Evolutionary conservation across 2,329 filamentous ascomycete genomes (phyloP), one percentile per base, ranked within the genome.

Genomic region (Dactylellina haptotyla): DNA sequence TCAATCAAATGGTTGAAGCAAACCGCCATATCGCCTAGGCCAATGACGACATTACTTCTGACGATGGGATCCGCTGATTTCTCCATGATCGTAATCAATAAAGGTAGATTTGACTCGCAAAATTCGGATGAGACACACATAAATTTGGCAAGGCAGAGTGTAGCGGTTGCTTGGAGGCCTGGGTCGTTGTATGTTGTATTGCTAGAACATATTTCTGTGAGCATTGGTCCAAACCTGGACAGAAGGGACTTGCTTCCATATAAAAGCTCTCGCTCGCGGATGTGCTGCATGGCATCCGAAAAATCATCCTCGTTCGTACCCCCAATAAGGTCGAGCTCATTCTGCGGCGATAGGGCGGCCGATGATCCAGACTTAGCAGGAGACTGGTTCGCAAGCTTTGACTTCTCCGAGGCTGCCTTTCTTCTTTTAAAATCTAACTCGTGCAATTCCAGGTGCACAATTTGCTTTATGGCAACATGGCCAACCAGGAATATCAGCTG

Each of bases 1-100:
- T 99, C 96, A 77, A 99, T 97, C 54, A 99, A 87, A 79, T 99
- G 95, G 80, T 99, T 99, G 86, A 99, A 99, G 85, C 93, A 97
- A 20, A 99, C 95, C 0, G 96, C 96, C 95, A 99, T 99, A 80
- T 99, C 95, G 39, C 95, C 95, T 0, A 99, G 87, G 0, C 95
- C 94, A 77, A 99, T 96, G 16, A 99, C 96, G 8, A 96, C 92
- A 79, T 99, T 99, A 78, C 92, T 96, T 57, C 95, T 89, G 39
- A 96, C 94, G 16, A 93, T 96, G 0, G 96, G 90, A 78, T 97
- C 92, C 30, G 92, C 87, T 1, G 93, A 97, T 28, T 93, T 89
- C 82, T 99, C 95, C 84, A 99, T 93, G 78, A 99, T 98, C 14
- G 94, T 98, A 81, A 99, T 97, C 71, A 99, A 88, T 2, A 99